Percentiles rank a stretch among this genome's conserved stretches.
These are phyloP conservation scores for Rhynchosporium graminicola DNA, from an alignment of 2,329 filamentous ascomycete species.

Conservation along the genomic window DNA sequence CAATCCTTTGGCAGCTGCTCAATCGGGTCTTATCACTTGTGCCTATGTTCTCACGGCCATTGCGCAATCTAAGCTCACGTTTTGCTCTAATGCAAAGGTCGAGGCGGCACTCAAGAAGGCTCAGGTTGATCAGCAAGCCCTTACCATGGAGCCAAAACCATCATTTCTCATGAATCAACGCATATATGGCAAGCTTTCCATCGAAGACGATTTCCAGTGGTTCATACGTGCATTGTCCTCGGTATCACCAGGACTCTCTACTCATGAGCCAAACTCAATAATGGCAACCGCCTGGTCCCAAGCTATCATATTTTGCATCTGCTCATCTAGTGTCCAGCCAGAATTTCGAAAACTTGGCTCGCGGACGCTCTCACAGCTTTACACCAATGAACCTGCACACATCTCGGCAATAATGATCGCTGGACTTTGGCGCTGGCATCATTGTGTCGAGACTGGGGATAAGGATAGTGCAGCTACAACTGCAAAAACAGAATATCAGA, in stretches of 20 bases:
- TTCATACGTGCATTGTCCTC: conserved; percentile 68
- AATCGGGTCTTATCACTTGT: conserved; percentile 78
- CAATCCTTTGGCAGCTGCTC: conserved; percentile 77
- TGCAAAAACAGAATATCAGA: conserved; percentile 63
- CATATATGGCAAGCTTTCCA: conserved; percentile 77
- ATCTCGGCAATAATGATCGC: conserved; percentile 65
- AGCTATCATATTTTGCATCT: conserved; percentile 77
- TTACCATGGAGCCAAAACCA: conserved; percentile 74
- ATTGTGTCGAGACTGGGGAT: conserved; percentile 65
- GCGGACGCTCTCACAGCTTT: conserved; percentile 63
- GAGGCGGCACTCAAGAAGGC: conserved; percentile 61
- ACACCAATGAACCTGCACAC: conserved; percentile 57
- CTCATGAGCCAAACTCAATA: conserved; percentile 49
- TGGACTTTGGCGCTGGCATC: conserved; percentile 80
- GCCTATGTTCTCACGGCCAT: conserved; percentile 75
- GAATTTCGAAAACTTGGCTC: conserved; percentile 64
- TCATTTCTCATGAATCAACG: conserved; percentile 85
- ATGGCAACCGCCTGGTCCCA: conserved; percentile 77
- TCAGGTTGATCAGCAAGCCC: conserved; percentile 62
- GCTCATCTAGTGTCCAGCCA: conserved; percentile 60
- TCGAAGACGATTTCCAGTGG: conserved; percentile 78
- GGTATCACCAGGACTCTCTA: conserved; percentile 53
- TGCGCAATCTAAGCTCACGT: conserved; percentile 52
- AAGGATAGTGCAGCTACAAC: conserved; percentile 73
- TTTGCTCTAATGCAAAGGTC: conserved; percentile 57